phyloP scores from a whole-genome alignment of 345 rosid genomes.

The Acer yangbiense region DNA sequence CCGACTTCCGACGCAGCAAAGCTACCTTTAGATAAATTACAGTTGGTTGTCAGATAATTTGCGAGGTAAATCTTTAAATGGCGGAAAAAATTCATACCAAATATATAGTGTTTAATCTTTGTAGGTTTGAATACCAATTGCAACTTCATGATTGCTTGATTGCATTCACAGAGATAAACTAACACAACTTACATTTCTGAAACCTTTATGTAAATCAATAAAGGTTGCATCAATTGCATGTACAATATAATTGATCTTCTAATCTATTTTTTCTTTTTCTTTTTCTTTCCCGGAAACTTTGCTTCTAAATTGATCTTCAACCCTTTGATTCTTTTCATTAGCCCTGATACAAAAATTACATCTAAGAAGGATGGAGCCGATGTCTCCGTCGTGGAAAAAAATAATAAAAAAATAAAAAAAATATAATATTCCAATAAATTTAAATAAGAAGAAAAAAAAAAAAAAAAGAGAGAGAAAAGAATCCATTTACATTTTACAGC shows the following conservation, averaged over 20 bases:
- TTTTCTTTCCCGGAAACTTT: neutral
- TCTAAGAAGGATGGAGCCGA: conserved; percentile 18
- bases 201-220: neutral
- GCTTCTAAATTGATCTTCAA: conserved; percentile 22
- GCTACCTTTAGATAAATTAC: too few species aligned
- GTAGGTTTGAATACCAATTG: too few species aligned
- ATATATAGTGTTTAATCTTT: too few species aligned
- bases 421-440: conserved; percentile 23
- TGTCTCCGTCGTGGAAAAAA: conserved; percentile 14
- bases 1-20: too few species aligned
- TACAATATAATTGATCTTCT: neutral
- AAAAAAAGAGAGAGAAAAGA: conserved; percentile 4
- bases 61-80: too few species aligned
- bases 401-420: conserved; percentile 12
- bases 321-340: conserved; percentile 29
- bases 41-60: too few species aligned
- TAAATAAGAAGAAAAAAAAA: neutral
- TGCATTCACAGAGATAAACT: too few species aligned
- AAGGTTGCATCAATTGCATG: neutral
- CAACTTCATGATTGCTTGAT: too few species aligned
- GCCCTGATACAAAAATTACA: conserved; percentile 26
- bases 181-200: neutral
- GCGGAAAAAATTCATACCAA: too few species aligned
- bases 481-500: conserved; percentile 40
- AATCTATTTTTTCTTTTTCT: conserved; percentile 10